Evolutionary conservation across 31 red algal genomes (phyloP).

Genomic region (Porphyra umbilicalis): DNA sequence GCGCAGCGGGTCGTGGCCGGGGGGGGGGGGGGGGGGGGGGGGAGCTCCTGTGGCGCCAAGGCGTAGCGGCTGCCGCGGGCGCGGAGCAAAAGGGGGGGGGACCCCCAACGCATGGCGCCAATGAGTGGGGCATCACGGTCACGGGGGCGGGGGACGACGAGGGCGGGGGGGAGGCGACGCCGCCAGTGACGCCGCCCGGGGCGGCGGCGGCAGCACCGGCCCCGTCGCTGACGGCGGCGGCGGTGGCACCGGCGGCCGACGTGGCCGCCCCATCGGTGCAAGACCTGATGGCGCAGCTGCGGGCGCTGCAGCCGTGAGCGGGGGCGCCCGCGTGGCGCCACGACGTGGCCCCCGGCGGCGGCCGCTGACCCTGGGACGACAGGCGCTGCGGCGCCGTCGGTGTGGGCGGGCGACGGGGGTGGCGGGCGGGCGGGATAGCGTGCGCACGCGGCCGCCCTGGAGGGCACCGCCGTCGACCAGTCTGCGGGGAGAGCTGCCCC

Average conservation of each 20-base stretch:
- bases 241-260: background rate
- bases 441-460: too few species aligned
- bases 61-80: background rate
- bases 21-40: background rate
- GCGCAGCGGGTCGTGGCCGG: background rate
- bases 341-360: too few species aligned
- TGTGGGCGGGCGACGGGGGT: too few species aligned
- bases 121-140: background rate
- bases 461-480: too few species aligned
- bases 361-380: too few species aligned
- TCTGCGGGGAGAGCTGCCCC: too few species aligned
- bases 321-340: background rate
- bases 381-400: too few species aligned
- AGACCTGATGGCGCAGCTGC: background rate
- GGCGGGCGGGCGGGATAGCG: too few species aligned
- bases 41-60: background rate
- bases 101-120: background rate
- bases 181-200: background rate
- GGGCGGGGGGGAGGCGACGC: background rate
- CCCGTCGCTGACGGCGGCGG: background rate
- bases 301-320: background rate
- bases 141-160: background rate
- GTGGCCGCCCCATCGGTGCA: background rate
- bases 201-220: background rate
- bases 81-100: too few species aligned